Evolutionary conservation across 2,329 filamentous ascomycete genomes (phyloP).

Genomic region (Neonectria sp.): DNA sequence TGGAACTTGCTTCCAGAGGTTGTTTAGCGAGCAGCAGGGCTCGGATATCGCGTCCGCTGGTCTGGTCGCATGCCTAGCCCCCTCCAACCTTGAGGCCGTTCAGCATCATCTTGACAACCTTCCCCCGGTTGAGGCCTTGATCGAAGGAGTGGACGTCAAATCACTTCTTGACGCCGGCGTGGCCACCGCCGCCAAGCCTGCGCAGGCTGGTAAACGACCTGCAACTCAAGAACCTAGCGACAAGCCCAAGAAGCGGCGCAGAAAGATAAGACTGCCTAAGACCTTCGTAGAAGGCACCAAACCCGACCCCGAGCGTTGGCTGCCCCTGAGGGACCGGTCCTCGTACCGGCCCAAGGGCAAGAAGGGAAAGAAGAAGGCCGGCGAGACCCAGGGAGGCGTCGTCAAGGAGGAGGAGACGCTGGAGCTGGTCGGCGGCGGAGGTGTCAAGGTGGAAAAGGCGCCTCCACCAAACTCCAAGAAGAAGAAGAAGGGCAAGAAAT

Average conservation of each 20-base stretch:
- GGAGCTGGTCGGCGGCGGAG: constrained; percentile 74
- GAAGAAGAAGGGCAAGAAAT: constrained; percentile 70
- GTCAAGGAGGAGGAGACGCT: constrained; percentile 81
- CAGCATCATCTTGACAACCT: constrained; percentile 70
- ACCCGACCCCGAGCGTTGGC: constrained; percentile 92
- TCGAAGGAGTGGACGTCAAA: constrained; percentile 72
- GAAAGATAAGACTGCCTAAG: constrained; percentile 77
- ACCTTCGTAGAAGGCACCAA: constrained; percentile 83
- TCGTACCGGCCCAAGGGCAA: constrained; percentile 92
- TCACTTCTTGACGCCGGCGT: constrained; percentile 78
- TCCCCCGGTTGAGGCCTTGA: constrained; percentile 74
- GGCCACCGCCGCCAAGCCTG: constrained; percentile 56
- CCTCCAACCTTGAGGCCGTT: constrained; percentile 69
- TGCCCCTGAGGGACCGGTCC: constrained; percentile 90
- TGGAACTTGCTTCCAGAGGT: constrained; percentile 81
- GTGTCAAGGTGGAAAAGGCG: constrained; percentile 76
- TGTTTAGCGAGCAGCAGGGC: constrained; percentile 75
- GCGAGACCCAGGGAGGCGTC: constrained; percentile 88
- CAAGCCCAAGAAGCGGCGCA: constrained; percentile 69
- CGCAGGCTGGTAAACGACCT: constrained; percentile 65
- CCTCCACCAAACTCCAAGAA: constrained; percentile 60
- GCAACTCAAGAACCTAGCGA: constrained; percentile 54
- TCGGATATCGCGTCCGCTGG: constrained; percentile 84
- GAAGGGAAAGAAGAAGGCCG: constrained; percentile 89
- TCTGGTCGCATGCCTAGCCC: constrained; percentile 86